A percentile compares a stretch with the other conserved stretches of the same genome.
Evolutionary conservation across 495 filamentous ascomycete species (phyloP).

Genomic region (Xylaria longipes): DNA sequence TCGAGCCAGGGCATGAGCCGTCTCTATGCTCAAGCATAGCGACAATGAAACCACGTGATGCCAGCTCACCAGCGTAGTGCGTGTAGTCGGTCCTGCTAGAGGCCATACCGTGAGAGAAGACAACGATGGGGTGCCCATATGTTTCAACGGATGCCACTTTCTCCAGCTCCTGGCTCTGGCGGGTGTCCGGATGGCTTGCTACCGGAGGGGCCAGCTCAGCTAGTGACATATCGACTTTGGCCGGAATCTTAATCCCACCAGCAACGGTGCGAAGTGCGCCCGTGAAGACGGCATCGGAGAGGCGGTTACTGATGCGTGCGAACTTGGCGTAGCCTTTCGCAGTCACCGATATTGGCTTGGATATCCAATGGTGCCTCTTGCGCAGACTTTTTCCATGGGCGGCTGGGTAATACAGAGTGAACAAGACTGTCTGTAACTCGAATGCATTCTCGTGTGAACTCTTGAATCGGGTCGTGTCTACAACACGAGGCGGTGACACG

Average conservation of each 20-base stretch:
- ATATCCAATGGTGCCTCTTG: slow-evolving; percentile 54
- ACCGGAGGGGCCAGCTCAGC: slow-evolving; percentile 35
- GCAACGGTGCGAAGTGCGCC: slow-evolving; percentile 43
- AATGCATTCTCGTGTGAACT: slow-evolving; percentile 46
- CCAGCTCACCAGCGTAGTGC: slow-evolving; percentile 60
- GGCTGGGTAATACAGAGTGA: slow-evolving; percentile 57
- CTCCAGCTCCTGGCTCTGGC: slow-evolving; percentile 29
- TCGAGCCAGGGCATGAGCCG: slow-evolving; percentile 56
- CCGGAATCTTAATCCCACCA: slow-evolving; percentile 52
- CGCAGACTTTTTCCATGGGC: slow-evolving; percentile 29
- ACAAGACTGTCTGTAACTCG: slow-evolving; percentile 54
- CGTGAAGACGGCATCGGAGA: slow-evolving; percentile 47
- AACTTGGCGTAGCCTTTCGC: slow-evolving; percentile 58
- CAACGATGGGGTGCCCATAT: slow-evolving; percentile 49
- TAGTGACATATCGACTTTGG: slow-evolving; percentile 50
- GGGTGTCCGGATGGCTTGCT: slow-evolving; percentile 30
- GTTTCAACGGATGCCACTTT: slow-evolving; percentile 31
- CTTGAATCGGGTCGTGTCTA: slow-evolving; percentile 49
- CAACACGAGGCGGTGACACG: slow-evolving; percentile 37
- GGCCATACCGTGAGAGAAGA: slow-evolving; percentile 63
- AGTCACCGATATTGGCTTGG: slow-evolving; percentile 54
- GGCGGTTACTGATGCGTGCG: slow-evolving; percentile 48
- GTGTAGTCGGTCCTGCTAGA: slow-evolving; percentile 58
- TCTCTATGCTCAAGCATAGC: slow-evolving; percentile 61
- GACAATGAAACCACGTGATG: slow-evolving; percentile 58